phyloP scores from a whole-genome alignment of 495 filamentous ascomycete species.

The Penicillium flavigenum region DNA sequence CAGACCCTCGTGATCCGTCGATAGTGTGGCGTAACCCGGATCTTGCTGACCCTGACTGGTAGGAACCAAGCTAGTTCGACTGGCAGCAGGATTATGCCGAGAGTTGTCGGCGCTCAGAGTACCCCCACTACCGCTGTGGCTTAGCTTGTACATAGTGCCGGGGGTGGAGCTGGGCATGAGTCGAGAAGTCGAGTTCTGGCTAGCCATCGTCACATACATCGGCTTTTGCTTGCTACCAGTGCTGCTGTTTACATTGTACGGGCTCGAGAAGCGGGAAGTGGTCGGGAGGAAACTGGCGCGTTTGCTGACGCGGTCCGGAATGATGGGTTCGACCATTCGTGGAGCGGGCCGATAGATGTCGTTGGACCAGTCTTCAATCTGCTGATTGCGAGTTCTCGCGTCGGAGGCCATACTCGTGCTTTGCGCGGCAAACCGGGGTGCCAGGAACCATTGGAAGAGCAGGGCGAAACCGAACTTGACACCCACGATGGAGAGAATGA shows the following conservation, averaged over 20 bases:
- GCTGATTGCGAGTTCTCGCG: constrained; percentile 75
- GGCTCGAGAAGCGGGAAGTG: constrained; percentile 92
- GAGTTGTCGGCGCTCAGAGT: constrained; percentile 48
- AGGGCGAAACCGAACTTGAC: constrained; percentile 89
- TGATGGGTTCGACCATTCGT: constrained; percentile 66
- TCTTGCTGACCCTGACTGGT: constrained; percentile 36
- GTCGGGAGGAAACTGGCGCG: constrained; percentile 76
- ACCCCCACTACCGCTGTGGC: constrained; percentile 65
- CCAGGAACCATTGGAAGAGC: constrained; percentile 93
- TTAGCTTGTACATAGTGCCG: constrained; percentile 65
- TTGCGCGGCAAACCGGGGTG: constrained; percentile 72
- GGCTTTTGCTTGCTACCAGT: constrained; percentile 46
- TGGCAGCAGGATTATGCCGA: constrained; percentile 42
- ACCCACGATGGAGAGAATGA: constrained; percentile 87
- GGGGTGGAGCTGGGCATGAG: constrained; percentile 60
- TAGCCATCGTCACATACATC: constrained; percentile 90
- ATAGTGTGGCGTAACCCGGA: constrained; percentile 51
- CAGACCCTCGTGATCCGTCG: constrained; percentile 64
- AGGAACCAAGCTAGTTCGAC: constrained; percentile 53
- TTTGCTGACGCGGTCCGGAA: constrained; percentile 71
- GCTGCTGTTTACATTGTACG: constrained; percentile 71
- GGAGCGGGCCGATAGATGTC: constrained; percentile 93
- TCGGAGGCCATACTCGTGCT: constrained; percentile 71
- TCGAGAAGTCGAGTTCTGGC: constrained; percentile 76
- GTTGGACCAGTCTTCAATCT: constrained; percentile 98